These are phyloP conservation scores for Tolypocladium album DNA, from an alignment of 2,329 filamentous ascomycete genomes.

Conservation along the genomic window DNA sequence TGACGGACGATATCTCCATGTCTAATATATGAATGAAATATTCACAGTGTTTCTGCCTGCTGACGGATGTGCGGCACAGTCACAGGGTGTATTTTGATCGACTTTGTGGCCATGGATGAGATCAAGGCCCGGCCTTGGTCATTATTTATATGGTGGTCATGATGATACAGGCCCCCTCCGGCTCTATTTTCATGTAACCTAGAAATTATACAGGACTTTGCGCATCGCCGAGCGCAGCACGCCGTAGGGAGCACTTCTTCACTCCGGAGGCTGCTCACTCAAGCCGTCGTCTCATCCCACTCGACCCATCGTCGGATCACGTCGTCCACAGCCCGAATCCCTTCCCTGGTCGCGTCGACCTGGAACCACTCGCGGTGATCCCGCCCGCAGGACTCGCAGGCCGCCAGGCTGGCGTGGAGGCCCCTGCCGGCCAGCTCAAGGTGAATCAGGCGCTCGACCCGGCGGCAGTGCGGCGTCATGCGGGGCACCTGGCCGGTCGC, in stretches of 20 bases:
- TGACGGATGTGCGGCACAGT: too few species aligned
- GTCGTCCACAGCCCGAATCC: slow-evolving; percentile 54
- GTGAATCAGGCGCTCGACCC: slow-evolving; percentile 84
- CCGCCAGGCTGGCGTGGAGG: slow-evolving; percentile 38
- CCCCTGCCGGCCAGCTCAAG: slow-evolving; percentile 66
- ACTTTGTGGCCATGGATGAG: neutral
- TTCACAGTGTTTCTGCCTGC: too few species aligned
- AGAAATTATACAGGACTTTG: too few species aligned
- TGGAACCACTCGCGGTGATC: slow-evolving; percentile 95
- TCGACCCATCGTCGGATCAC: slow-evolving; percentile 75
- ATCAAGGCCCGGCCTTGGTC: neutral
- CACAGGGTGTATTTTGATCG: too few species aligned
- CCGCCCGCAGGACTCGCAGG: slow-evolving; percentile 69
- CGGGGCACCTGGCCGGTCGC: slow-evolving; percentile 29
- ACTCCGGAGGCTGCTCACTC: neutral
- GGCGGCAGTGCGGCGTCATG: slow-evolving; percentile 76
- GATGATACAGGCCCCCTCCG: neutral
- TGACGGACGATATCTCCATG: too few species aligned
- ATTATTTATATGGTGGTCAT: neutral
- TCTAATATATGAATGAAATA: too few species aligned
- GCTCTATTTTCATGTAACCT: too few species aligned
- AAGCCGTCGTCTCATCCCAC: slow-evolving; percentile 55
- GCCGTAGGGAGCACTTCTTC: neutral
- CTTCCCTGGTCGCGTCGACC: slow-evolving; percentile 62
- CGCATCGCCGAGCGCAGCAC: neutral